Base-by-base conservation (phyloP, 805 yeast species). In the Starmerella tilneyi region DNA sequence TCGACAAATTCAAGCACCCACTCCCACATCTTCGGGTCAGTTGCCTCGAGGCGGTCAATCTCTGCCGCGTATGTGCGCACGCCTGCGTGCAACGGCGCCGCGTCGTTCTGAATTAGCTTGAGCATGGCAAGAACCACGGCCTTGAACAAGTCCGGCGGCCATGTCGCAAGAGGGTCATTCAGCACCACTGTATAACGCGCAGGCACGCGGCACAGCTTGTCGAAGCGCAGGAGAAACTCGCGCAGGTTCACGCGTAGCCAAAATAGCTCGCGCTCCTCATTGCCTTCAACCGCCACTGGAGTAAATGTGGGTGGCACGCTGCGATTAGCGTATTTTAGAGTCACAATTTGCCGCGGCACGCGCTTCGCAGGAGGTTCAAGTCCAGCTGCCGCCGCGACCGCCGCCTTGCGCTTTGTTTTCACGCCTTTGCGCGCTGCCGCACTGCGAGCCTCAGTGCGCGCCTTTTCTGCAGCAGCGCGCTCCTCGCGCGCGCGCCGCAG, bases 161-260 rank as follows among this genome's bases (percentile, higher is more conserved):
- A 66, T n/a, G 53, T 55, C 26, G 49, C 50, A 5, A 60, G 50
- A 15, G 64, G 63, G 41, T 66, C 69, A 47, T 64, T 62, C 32
- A 66, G 47, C 4, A 56, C 46, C 11, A 61, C 46, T 1, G 60
- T 49, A 29, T 62, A 60, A 45, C 67, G 51, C 17, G 60, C 42
- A 3, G 67, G 63, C 28, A 65, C 47, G 9, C 62, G 51, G 40
- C 66, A 60, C 27, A 63, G 59, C 45, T 58, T 58, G 49, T 66
- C 69, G 49, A 66, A 66, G 6, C 69, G 55, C 20, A 63, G 46
- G 22, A 66, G 47, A 39, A 60, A 66, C 47, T 66, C 70, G 16
- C 70, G 59, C 17, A 66, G 41, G 20, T 54, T 52, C n/a, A 61
- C 51, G 19, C 62, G 56, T 13, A 51, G 49, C 65, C 67, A 64